A percentile compares a stretch with the other conserved stretches of the same genome.
phyloP scores from a whole-genome alignment of 176 grass and related monocot species.

The Musa itinerans region DNA sequence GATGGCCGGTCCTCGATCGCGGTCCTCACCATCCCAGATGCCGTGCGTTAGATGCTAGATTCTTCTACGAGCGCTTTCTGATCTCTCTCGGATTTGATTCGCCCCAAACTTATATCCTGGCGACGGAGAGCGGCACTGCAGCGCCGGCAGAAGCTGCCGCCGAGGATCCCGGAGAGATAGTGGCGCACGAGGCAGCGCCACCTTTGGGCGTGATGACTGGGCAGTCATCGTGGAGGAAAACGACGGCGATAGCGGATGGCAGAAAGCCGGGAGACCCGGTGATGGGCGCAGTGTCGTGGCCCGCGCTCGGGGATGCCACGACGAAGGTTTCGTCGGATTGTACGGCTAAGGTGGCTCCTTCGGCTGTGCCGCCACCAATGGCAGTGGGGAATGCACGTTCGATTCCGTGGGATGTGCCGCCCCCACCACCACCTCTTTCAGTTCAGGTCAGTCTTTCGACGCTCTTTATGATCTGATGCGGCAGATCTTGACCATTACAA shows the following conservation, averaged over 20 bases:
- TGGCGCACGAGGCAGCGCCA: constrained; percentile 21
- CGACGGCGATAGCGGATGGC: constrained; percentile 15
- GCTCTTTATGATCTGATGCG: background rate
- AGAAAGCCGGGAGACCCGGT: constrained; percentile 23
- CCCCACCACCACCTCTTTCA: background rate
- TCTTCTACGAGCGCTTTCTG: background rate
- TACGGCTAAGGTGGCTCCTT: constrained; percentile 18
- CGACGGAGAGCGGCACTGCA: constrained; percentile 8
- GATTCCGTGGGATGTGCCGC: background rate
- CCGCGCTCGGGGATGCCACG: constrained; percentile 49
- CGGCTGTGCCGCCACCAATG: constrained; percentile 14
- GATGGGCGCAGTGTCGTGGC: constrained; percentile 60
- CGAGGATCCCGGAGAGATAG: constrained; percentile 13
- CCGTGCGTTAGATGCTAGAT: background rate
- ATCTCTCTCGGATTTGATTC: background rate
- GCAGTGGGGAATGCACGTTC: background rate
- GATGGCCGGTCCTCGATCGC: background rate
- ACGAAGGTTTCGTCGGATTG: constrained; percentile 26
- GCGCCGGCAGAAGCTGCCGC: constrained; percentile 6
- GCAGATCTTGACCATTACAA: background rate
- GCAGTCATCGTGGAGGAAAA: constrained; percentile 37
- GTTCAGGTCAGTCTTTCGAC: background rate
- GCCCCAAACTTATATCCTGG: background rate
- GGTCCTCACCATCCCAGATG: background rate
- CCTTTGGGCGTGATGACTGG: background rate